Percentiles rank a stretch among this genome's conserved stretches.
Conservation (phyloP, 768 basidiomycete genomes). For the Boletus patriciae region DNA sequence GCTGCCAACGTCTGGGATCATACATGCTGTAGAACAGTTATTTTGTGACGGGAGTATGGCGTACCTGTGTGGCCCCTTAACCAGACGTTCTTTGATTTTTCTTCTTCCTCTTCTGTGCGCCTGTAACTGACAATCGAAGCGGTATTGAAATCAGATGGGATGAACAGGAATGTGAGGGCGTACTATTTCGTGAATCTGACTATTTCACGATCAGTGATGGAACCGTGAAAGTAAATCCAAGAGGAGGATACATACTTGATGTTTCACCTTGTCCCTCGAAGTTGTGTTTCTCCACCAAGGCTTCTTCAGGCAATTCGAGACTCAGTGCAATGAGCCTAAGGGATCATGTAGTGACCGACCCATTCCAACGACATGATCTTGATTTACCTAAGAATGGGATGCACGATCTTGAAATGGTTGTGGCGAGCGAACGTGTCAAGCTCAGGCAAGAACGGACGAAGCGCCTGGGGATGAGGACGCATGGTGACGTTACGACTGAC, state of each 20-base stretch:
- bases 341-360: neutral
- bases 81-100: constrained; percentile 53
- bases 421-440: constrained; percentile 50
- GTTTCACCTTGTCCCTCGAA: constrained; percentile 42
- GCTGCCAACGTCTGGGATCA: constrained; percentile 52
- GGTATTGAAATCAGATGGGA: neutral
- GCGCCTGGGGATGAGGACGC: constrained; percentile 45
- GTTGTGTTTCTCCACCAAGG: constrained; percentile 47
- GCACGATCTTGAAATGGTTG: constrained; percentile 52
- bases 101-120: constrained; percentile 49
- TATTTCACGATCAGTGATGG: constrained; percentile 17
- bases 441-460: constrained; percentile 53
- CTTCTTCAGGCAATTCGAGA: constrained; percentile 54
- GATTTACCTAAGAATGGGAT: constrained; percentile 44
- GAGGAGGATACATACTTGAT: constrained; percentile 29
- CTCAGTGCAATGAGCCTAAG: constrained; percentile 49
- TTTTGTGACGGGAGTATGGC: neutral
- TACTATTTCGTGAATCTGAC: constrained; percentile 69
- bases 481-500: constrained; percentile 48
- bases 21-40: constrained; percentile 27
- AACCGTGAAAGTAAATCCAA: neutral
- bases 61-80: constrained; percentile 58
- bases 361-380: neutral
- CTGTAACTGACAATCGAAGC: constrained; percentile 41
- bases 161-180: constrained; percentile 8